phyloP scores from a whole-genome alignment of 176 grass and related monocot species.

The Saccharum spontaneum region DNA sequence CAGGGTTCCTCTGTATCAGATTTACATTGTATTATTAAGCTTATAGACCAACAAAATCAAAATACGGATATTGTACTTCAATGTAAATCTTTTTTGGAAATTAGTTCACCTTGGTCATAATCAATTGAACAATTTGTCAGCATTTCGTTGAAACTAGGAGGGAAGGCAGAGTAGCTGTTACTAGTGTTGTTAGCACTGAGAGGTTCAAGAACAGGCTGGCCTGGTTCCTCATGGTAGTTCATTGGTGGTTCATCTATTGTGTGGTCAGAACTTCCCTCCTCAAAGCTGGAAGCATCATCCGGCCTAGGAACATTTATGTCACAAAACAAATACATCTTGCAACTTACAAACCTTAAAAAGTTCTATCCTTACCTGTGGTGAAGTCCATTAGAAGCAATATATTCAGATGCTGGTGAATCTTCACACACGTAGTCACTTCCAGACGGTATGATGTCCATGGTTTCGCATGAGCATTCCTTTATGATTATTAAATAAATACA shows the following conservation, averaged over 20 bases:
- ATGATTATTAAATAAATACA: slow-evolving; percentile 13
- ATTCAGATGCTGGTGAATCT: slow-evolving; percentile 58
- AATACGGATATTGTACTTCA: slow-evolving; percentile 2
- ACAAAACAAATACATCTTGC: background rate
- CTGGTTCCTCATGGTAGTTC: slow-evolving; percentile 37
- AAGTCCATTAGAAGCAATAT: slow-evolving; percentile 56
- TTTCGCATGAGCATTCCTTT: slow-evolving; percentile 48
- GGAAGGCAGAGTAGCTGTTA: slow-evolving; percentile 44
- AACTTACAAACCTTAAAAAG: slow-evolving; percentile 15
- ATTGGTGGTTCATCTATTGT: slow-evolving; percentile 32
- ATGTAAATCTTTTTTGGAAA: slow-evolving; percentile 12
- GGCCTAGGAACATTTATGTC: slow-evolving; percentile 25
- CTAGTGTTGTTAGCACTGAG: slow-evolving; percentile 28
- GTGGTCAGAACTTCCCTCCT: slow-evolving; percentile 35
- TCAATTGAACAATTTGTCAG: slow-evolving; percentile 50
- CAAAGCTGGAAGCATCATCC: slow-evolving; percentile 41
- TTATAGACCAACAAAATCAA: background rate
- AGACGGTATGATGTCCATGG: slow-evolving; percentile 45
- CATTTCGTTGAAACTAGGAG: slow-evolving; percentile 57
- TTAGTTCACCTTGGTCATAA: slow-evolving; percentile 36
- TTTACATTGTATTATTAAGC: slow-evolving; percentile 3
- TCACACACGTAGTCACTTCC: slow-evolving; percentile 46
- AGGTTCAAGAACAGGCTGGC: slow-evolving; percentile 30
- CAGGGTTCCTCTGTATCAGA: slow-evolving; percentile 22
- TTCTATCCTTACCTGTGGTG: slow-evolving; percentile 42